Conservation (phyloP, 1,284 basidiomycete species). For the Hemileia vastatrix region DNA sequence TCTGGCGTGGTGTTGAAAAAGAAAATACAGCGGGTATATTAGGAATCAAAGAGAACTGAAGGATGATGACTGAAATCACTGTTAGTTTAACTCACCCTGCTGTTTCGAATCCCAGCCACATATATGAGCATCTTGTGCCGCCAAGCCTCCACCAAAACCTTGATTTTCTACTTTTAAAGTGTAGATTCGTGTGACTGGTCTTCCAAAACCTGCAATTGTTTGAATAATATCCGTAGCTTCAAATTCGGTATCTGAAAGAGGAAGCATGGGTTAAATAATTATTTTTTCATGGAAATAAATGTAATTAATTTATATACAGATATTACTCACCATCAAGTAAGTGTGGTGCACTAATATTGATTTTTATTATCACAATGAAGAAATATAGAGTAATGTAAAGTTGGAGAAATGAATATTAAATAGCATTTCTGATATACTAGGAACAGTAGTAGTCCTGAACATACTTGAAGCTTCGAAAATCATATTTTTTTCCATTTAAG, state of each 20-base stretch:
- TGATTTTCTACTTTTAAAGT: conserved; percentile 16
- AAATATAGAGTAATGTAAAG: no score
- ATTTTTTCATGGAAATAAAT: neutral
- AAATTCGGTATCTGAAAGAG: neutral
- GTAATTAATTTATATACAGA: neutral
- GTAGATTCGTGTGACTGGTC: conserved; percentile 9
- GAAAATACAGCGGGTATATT: neutral
- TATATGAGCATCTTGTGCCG: conserved; percentile 11
- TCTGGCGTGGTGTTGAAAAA: neutral
- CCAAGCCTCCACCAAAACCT: neutral
- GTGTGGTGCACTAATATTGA: neutral
- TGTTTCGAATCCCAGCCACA: conserved; percentile 11
- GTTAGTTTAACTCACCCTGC: conserved; percentile 1
- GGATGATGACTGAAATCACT: neutral
- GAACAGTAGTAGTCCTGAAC: no score
- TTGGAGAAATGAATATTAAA: no score
- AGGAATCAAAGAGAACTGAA: neutral
- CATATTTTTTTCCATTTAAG: no score
- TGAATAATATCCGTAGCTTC: conserved; percentile 10
- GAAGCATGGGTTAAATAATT: neutral
- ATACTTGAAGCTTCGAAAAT: no score
- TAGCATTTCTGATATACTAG: no score
- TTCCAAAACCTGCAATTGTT: conserved; percentile 9
- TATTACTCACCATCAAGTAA: neutral
- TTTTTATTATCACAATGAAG: no score